Percentiles rank a stretch among this genome's conserved stretches.
Conservation (phyloP, 768 basidiomycete species). For the Neoboletus magnificus region DNA sequence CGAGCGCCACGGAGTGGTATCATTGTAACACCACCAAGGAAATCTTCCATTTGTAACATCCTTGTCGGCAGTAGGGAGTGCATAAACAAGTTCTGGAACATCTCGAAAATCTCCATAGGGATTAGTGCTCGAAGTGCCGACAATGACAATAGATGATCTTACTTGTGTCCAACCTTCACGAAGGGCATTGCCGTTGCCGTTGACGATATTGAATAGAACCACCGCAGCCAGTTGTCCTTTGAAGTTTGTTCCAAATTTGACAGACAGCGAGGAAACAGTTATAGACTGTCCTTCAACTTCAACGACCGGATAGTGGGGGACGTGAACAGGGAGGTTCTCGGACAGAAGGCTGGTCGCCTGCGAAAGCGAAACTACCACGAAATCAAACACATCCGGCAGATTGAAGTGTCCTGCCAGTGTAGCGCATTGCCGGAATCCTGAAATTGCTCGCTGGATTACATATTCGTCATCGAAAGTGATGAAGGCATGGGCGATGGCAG, state of each 20-base stretch:
- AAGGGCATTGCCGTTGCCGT: conserved; percentile 90
- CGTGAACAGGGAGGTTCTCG: conserved; percentile 62
- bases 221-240: conserved; percentile 95
- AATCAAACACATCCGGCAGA: conserved; percentile 95
- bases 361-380: conserved; percentile 88
- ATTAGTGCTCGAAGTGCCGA: background rate
- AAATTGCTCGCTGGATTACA: conserved; percentile 89
- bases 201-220: conserved; percentile 95
- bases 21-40: conserved; percentile 89
- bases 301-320: conserved; percentile 84
- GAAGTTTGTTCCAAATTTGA: conserved; percentile 93
- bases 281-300: conserved; percentile 87
- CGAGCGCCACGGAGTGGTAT: conserved; percentile 84
- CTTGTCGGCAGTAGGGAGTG: conserved; percentile 86
- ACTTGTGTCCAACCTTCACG: conserved; percentile 95
- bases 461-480: conserved; percentile 96
- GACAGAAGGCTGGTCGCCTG: conserved; percentile 86
- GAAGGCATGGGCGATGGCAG: conserved; percentile 94
- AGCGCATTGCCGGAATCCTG: conserved; percentile 96
- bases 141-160: conserved; percentile 11
- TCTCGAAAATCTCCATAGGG: conserved; percentile 81
- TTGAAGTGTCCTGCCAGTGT: conserved; percentile 86
- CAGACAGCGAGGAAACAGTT: conserved; percentile 88
- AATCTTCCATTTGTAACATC: conserved; percentile 98
- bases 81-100: conserved; percentile 94